phyloP scores from a whole-genome alignment of 2,329 filamentous ascomycete species.

The Talaromyces pinophilus region DNA sequence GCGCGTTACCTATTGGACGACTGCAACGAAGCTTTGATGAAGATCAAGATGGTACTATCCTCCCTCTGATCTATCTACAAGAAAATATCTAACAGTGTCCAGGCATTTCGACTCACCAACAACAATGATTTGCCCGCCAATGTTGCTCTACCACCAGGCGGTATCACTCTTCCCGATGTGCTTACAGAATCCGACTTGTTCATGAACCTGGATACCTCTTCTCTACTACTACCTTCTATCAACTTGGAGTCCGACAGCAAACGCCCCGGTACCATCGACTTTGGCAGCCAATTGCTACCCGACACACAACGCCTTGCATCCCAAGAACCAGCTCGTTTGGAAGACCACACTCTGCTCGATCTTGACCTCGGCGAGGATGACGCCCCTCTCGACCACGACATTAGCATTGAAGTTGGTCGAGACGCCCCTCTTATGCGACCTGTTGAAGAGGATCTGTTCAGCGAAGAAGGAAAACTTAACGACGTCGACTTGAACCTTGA shows the following conservation, averaged over 20 bases:
- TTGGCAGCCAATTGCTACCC: conserved; percentile 77
- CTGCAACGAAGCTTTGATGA: conserved; percentile 94
- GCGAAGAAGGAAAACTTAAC: conserved; percentile 65
- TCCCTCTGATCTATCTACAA: not conserved
- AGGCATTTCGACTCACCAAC: conserved; percentile 92
- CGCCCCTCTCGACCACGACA: conserved; percentile 65
- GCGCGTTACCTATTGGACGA: conserved; percentile 94
- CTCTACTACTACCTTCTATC: conserved; percentile 75
- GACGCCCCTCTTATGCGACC: conserved; percentile 70
- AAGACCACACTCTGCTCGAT: conserved; percentile 72
- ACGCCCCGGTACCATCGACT: conserved; percentile 49
- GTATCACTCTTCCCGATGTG: conserved; percentile 84
- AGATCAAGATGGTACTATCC: conserved; percentile 87
- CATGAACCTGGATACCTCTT: conserved; percentile 78
- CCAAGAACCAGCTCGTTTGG: conserved; percentile 56
- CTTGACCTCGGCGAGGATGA: conserved; percentile 67
- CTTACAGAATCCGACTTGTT: conserved; percentile 93
- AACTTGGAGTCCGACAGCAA: conserved; percentile 41
- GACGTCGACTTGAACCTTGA: conserved; percentile 55
- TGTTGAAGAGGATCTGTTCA: conserved; percentile 56
- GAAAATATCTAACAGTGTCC: conserved; percentile 35
- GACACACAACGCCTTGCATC: conserved; percentile 52
- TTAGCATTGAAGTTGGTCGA: conserved; percentile 86
- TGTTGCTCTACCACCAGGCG: conserved; percentile 76
- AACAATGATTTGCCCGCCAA: conserved; percentile 93